A percentile compares a stretch with the other conserved stretches of the same genome.
phyloP scores from a whole-genome alignment of 2,329 filamentous ascomycete genomes.

The Penicillium decumbens region DNA sequence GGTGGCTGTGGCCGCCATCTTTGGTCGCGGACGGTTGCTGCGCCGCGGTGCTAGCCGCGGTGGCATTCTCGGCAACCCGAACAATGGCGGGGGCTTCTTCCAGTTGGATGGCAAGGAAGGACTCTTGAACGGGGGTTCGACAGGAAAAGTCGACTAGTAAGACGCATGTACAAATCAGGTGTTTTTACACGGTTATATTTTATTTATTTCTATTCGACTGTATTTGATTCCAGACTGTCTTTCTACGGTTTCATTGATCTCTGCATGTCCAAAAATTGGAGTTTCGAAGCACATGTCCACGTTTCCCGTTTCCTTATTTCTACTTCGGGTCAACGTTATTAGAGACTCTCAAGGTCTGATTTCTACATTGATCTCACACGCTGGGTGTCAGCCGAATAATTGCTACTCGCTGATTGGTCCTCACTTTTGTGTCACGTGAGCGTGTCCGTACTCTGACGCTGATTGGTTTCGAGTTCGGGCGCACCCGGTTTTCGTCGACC shows the following conservation, averaged over 20 bases:
- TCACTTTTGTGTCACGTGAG: constrained; percentile 19
- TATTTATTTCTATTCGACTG: constrained; percentile 22
- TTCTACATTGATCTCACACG: no score
- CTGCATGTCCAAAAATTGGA: constrained; percentile 17
- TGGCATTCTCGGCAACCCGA: constrained; percentile 35
- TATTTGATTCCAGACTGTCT: no score
- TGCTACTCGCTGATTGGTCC: constrained; percentile 27
- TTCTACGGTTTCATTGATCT: constrained; percentile 15
- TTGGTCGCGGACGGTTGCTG: constrained; percentile 32
- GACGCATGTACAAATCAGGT: constrained; percentile 31
- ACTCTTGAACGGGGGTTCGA: constrained; percentile 39
- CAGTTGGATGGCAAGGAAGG: constrained; percentile 48
- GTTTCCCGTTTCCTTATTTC: constrained; percentile 8
- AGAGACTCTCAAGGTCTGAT: background rate
- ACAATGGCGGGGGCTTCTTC: constrained; percentile 42
- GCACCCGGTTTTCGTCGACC: constrained; percentile 37
- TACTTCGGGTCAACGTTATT: constrained; percentile 2
- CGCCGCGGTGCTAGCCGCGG: constrained; percentile 28
- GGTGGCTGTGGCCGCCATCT: constrained; percentile 31
- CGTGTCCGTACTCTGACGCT: background rate
- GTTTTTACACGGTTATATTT: constrained; percentile 22
- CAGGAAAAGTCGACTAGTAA: constrained; percentile 47
- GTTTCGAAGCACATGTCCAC: constrained; percentile 20
- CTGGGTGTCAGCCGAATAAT: constrained; percentile 1
- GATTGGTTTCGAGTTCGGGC: constrained; percentile 19